phyloP scores from a whole-genome alignment of 2,329 filamentous ascomycete genomes.

The Nemania diffusa region DNA sequence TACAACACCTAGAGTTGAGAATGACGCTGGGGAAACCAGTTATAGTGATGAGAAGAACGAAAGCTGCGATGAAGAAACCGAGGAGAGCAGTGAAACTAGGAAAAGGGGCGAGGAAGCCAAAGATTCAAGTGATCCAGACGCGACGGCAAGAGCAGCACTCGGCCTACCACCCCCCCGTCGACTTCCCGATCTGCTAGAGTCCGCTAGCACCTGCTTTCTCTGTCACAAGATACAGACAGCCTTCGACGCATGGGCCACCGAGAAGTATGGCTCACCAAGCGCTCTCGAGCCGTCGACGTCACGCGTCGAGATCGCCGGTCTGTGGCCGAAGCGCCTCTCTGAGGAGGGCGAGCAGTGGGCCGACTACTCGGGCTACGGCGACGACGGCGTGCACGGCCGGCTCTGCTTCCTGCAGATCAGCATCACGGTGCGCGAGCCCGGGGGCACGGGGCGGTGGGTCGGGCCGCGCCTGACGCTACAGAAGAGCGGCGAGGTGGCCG shows the following conservation, averaged over 20 bases:
- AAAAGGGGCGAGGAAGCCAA: background rate
- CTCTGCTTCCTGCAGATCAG: background rate
- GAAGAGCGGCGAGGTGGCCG: background rate
- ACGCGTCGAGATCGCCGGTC: background rate
- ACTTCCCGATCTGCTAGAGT: background rate
- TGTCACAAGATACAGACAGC: background rate
- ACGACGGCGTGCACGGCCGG: background rate
- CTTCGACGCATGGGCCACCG: background rate
- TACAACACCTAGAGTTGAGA: background rate
- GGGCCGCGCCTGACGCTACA: background rate
- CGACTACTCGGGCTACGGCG: background rate
- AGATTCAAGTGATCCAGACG: background rate
- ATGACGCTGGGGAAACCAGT: background rate
- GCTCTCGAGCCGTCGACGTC: background rate
- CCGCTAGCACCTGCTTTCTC: background rate
- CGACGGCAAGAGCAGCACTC: background rate
- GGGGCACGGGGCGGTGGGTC: background rate
- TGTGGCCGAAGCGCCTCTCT: background rate
- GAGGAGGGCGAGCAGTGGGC: background rate
- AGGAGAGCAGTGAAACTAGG: background rate
- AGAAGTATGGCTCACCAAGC: background rate
- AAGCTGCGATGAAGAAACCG: background rate
- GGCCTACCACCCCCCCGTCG: background rate
- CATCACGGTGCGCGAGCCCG: background rate
- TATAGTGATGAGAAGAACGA: background rate